Conservation (phyloP, 306 rosid genomes). For the Alnus rubra region DNA sequence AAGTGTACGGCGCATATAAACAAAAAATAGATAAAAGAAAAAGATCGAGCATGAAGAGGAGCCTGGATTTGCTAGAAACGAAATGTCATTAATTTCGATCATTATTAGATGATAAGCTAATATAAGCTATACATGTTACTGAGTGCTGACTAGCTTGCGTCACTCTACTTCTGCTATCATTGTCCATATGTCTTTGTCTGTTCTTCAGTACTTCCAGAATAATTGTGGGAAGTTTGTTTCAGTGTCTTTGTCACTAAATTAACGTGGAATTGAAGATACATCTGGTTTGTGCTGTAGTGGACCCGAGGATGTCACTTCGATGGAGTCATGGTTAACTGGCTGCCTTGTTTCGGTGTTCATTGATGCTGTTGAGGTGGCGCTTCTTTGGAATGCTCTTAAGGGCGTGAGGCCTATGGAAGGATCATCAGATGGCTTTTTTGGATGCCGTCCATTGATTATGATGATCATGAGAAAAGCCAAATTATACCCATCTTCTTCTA, state of each 20-base stretch:
- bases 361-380: no score
- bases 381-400: no score
- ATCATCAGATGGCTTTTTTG: no score
- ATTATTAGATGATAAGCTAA: no score
- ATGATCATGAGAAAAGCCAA: no score
- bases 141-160: background rate
- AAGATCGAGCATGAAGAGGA: background rate
- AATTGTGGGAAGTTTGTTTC: background rate
- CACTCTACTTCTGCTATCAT: slow-evolving; percentile 18
- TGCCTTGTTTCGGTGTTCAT: no score
- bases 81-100: no score
- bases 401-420: no score
- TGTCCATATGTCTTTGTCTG: slow-evolving; percentile 8
- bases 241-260: background rate
- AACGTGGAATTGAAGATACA: no score
- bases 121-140: background rate
- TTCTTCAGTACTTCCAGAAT: background rate
- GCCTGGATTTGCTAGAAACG: background rate
- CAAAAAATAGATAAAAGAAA: background rate
- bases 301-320: background rate
- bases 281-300: slow-evolving; percentile 12
- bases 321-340: background rate
- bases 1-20: background rate
- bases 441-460: no score
- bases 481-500: slow-evolving; percentile 26